phyloP scores from a whole-genome alignment of 306 rosid species.

The Hylodesmum podocarpum region DNA sequence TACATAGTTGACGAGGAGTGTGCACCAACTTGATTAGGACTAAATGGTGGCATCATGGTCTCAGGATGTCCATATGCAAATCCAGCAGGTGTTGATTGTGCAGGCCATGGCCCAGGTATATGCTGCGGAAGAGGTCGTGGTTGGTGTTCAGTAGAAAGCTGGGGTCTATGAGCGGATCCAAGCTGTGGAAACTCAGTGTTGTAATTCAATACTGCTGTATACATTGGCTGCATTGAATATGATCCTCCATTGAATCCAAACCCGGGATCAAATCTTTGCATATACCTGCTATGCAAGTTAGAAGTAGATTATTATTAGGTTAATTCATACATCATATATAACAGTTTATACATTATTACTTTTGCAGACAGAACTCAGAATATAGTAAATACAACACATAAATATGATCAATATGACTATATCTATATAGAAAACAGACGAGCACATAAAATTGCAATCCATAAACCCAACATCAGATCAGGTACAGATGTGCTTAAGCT shows the following conservation, averaged over 20 bases:
- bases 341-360: neutral
- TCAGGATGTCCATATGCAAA: conserved; percentile 89
- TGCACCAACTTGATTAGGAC: conserved; percentile 72
- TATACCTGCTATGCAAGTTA: conserved; percentile 59
- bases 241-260: conserved; percentile 95
- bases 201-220: conserved; percentile 79
- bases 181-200: conserved; percentile 98
- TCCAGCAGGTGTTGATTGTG: conserved; percentile 69
- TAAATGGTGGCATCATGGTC: conserved; percentile 70
- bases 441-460: neutral
- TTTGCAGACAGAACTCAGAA: neutral
- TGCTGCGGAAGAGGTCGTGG: conserved; percentile 74
- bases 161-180: conserved; percentile 82
- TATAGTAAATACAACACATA: neutral
- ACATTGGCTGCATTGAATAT: conserved; percentile 85
- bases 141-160: conserved; percentile 74
- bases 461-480: neutral
- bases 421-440: neutral
- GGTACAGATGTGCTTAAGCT: neutral
- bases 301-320: neutral
- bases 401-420: neutral
- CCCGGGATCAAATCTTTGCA: conserved; percentile 98
- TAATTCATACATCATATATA: neutral
- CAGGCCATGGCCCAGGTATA: conserved; percentile 74
- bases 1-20: conserved; percentile 67